These are phyloP conservation scores for Debaryomyces hansenii DNA, from an alignment of 805 yeast genomes.

Conservation along the genomic window DNA sequence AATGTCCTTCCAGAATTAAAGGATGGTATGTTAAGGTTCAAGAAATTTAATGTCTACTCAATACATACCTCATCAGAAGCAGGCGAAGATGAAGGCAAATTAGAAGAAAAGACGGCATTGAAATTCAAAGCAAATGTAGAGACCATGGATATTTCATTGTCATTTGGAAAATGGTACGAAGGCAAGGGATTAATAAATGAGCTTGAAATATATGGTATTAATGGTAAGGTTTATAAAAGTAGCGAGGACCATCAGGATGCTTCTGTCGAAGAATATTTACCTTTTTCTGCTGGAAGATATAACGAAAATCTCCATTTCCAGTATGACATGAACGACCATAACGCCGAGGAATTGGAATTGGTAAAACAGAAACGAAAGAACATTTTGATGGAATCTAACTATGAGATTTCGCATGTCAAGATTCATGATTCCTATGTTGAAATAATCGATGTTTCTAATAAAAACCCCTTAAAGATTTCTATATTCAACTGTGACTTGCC, in stretches of 20 bases:
- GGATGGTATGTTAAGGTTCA: constrained; percentile 51
- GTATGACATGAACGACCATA: constrained; percentile 30
- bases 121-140: constrained; percentile 39
- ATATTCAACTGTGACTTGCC: constrained; percentile 69
- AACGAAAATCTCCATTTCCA: constrained; percentile 32
- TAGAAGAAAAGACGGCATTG: constrained; percentile 8
- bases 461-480: constrained; percentile 46
- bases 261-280: constrained; percentile 9
- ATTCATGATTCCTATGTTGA: constrained; percentile 54
- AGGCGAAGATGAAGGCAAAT: constrained; percentile 5
- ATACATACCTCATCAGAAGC: not conserved
- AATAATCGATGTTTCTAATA: constrained; percentile 25
- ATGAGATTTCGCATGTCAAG: constrained; percentile 37
- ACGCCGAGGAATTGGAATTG: constrained; percentile 15
- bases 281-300: constrained; percentile 21
- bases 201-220: constrained; percentile 48
- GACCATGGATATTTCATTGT: constrained; percentile 44
- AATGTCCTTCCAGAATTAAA: constrained; percentile 42
- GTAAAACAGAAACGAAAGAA: constrained; percentile 1
- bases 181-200: constrained; percentile 54
- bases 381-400: constrained; percentile 27
- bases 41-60: constrained; percentile 32
- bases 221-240: constrained; percentile 33
- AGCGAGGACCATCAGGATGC: constrained; percentile 11
- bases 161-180: constrained; percentile 55